Evolutionary conservation across 1,139 yeast genomes (phyloP).

Genomic region (Protomyces inundatus): DNA sequence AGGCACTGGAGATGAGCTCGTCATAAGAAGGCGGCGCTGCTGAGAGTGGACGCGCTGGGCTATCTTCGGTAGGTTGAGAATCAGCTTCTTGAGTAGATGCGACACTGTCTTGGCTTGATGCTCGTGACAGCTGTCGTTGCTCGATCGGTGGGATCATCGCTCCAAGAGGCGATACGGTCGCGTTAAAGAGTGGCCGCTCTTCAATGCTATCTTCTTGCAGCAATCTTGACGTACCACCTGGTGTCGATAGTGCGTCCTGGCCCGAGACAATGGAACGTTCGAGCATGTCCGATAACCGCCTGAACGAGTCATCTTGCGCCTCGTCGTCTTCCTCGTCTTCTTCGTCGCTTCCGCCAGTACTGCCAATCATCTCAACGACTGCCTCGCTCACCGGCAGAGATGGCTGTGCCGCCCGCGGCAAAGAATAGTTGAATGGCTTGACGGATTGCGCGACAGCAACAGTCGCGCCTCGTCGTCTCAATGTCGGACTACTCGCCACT

Average conservation of each 20-base stretch:
- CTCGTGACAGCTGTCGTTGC: no score
- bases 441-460: background rate
- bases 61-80: no score
- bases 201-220: background rate
- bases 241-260: background rate
- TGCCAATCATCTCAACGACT: no score
- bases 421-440: background rate
- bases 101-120: no score
- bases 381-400: background rate
- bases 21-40: background rate
- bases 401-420: background rate
- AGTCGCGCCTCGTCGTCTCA: background rate
- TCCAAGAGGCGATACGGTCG: background rate
- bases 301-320: background rate
- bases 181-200: background rate
- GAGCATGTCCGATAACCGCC: background rate
- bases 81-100: no score
- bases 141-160: no score
- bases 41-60: no score
- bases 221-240: background rate
- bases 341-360: no score
- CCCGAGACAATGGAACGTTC: background rate
- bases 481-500: background rate
- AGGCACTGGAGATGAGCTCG: background rate
- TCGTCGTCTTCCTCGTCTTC: background rate